These are phyloP conservation scores for Actinidia arguta DNA, from an alignment of 179 eudicot genomes.

Conservation along the genomic window DNA sequence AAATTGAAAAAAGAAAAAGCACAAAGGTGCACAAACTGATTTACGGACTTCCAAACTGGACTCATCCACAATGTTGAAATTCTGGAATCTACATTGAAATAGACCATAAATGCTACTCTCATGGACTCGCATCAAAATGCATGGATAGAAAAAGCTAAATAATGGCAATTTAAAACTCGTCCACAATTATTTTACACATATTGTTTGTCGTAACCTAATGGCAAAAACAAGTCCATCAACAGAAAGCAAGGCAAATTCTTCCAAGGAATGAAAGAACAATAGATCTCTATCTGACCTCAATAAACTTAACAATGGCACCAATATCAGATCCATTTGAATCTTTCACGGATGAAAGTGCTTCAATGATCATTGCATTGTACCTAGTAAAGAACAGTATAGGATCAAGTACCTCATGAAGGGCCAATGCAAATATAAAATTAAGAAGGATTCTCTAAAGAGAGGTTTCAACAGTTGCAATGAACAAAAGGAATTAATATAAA, in stretches of 20 bases:
- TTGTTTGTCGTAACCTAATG: not conserved
- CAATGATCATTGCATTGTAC: constrained; percentile 42
- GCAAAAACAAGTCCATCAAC: not conserved
- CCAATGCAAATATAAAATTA: too few species aligned
- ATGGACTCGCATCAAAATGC: not conserved
- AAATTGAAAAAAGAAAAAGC: not conserved
- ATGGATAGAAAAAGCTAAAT: not conserved
- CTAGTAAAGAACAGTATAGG: too few species aligned
- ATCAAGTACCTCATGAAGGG: too few species aligned
- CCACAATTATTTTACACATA: not conserved
- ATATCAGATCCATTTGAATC: constrained; percentile 43
- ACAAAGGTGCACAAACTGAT: not conserved
- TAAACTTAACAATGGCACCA: constrained; percentile 37
- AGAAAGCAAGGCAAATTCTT: not conserved
- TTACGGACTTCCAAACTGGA: not conserved
- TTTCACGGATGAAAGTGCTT: constrained; percentile 43
- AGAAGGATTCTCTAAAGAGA: too few species aligned
- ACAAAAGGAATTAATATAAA: too few species aligned
- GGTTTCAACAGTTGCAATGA: too few species aligned
- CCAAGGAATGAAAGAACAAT: too few species aligned
- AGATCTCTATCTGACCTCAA: constrained; percentile 46
- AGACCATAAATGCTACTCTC: not conserved
- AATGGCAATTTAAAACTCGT: not conserved
- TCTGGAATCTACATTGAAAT: not conserved
- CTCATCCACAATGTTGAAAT: constrained; percentile 10